Evolutionary conservation across 2,329 filamentous ascomycete genomes (phyloP), one percentile per base, ranked within the genome.

Genomic region (Monosporascus ibericus): DNA sequence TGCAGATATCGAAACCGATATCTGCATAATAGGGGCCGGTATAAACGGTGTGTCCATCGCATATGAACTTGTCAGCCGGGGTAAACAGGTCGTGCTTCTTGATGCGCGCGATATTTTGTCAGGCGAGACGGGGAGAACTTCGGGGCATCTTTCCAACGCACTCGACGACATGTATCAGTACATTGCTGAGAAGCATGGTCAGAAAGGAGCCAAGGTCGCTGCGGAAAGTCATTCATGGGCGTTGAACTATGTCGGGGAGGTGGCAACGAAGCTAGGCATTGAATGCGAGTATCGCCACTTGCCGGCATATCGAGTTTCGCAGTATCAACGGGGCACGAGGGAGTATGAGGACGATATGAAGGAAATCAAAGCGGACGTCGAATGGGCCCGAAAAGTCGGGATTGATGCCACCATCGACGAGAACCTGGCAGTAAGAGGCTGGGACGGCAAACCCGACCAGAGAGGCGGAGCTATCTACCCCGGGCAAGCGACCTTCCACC

Each of bases 191-290:
- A 79, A 79, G 62, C 78, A 81, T 48, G 78, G 79, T 0, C 63
- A 73, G 20, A 64, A 71, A 0, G 76, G 77, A 1, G 78, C 79
- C 0, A 70, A 69, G 52, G 58, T 66, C 1, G 77, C 77, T 0
- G 78, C 77, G 0, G 77, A 82, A 17, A 80, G 77, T 25, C 79
- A 82, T 51, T 68, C 70, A 0, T 83, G 78, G 75, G 80, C 78
- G 0, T 58, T 81, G 11, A 69, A 77, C 22, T 72, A 71, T 0
- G 70, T 82, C 0, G 79, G 77, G 0, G 72, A 81, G 52, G 67
- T 83, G 2, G 66, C 73, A 0, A 67, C 70, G 51, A 62, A 75
- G 55, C 66, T 81, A 6, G 72, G 71, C 4, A 78, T 82, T 34
- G 77, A 81, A 0, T 83, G 80, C 64, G 79, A 82, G 56, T 83